These are phyloP conservation scores for Solanum lignicaule DNA, from an alignment of 257 asterid species.

Conservation along the genomic window DNA sequence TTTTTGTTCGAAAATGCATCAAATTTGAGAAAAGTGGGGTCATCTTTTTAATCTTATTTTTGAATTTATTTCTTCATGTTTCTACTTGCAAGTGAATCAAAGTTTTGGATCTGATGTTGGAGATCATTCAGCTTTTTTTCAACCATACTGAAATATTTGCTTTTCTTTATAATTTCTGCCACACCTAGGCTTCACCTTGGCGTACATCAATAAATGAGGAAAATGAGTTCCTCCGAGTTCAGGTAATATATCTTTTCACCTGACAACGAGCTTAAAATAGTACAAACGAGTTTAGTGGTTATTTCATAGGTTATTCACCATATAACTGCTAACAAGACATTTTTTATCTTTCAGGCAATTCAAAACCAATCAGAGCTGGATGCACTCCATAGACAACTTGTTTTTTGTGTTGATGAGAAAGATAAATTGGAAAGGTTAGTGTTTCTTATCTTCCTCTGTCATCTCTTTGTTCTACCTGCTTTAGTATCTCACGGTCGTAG, in stretches of 20 bases:
- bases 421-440: conserved; percentile 62
- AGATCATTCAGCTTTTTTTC: not conserved
- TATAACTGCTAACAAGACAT: not conserved
- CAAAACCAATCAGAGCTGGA: conserved; percentile 89
- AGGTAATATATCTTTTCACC: conserved; percentile 33
- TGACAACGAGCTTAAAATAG: not conserved
- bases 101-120: not conserved
- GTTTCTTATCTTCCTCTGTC: not conserved
- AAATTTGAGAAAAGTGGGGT: not conserved
- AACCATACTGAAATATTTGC: not conserved
- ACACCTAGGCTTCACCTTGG: conserved; percentile 76
- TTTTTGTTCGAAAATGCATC: not conserved
- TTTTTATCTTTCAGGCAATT: conserved; percentile 47
- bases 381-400: conserved; percentile 60
- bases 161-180: not conserved
- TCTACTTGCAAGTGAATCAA: not conserved
- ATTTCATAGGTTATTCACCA: not conserved
- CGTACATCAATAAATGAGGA: conserved; percentile 73
- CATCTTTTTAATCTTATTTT: not conserved
- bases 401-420: conserved; percentile 51
- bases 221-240: conserved; percentile 87
- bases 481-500: not conserved
- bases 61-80: not conserved
- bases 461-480: not conserved
- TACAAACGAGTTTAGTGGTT: not conserved